Base-by-base conservation (phyloP, 1,284 basidiomycete genomes). In the Cryptococcus wingfieldii region DNA sequence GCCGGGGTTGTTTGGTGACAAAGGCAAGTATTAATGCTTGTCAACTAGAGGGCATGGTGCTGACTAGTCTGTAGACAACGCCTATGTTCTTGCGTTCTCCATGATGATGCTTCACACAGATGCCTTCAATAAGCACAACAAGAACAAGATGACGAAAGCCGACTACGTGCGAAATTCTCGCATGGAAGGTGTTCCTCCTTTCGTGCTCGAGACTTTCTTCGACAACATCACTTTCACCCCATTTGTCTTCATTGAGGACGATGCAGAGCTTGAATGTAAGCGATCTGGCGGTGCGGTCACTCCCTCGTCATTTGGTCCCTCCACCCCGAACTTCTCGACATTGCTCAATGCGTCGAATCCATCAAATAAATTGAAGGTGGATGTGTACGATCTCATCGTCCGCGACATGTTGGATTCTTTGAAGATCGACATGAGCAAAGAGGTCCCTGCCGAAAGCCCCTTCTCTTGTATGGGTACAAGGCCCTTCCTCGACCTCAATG, bases 91-190 rank as follows among this genome's bases (percentile, higher is more conserved):
- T 43, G 90, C 95, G 13, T 99, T 98, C 78, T 97, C 95, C 65
- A 80, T 98, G 68, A 96, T 99, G 73, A 98, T 99, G 93, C 81
- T 99, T 46, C 94, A 98, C 72, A 98, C 96, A 12, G 95, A 98
- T 71, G 89, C 88, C 1, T 98, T 98, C 81, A 98, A 98, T 78
- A 90, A 88, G 77, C 92, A 90, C 63, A 98, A 97, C 77, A 97
- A 91, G 78, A 86, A 87, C 61, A 98, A 98, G 79, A 98, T 99
- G 96, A 86, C 88, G 37, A 96, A 94, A 72, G 80, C 84, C 2
- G 93, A 95, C 68, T 97, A 97, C 70, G 81, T 96, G 61, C 89
- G 86, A 77, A 97, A 97, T 68, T 94, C 93, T 0, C 81, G 83
- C 51, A 81, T 95, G 59, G 88, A 91, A n/a, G 92, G 92, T 12